Evolutionary conservation across 805 yeast species (phyloP).

Genomic region (Candida montana): DNA sequence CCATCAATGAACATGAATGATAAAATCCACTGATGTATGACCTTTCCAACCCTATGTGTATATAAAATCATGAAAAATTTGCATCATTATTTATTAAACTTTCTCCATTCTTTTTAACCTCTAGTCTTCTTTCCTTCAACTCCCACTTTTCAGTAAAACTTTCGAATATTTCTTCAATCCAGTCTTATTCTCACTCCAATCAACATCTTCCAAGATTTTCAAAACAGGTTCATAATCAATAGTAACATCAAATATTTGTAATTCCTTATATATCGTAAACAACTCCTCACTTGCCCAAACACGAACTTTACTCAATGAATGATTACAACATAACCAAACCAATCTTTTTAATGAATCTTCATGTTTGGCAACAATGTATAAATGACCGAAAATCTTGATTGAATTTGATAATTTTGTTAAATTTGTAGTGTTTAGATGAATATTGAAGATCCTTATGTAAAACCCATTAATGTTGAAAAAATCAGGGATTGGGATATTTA

Average conservation of each 20-base stretch:
- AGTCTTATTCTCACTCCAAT: constrained; percentile 12
- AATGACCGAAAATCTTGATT: constrained; percentile 38
- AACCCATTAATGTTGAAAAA: constrained; percentile 29
- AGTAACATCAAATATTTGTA: constrained; percentile 25
- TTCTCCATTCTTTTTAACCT: no score
- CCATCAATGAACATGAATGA: no score
- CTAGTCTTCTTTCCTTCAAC: no score
- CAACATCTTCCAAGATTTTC: constrained; percentile 10
- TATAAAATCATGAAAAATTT: no score
- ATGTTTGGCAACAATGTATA: constrained; percentile 23
- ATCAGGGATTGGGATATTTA: constrained; percentile 17
- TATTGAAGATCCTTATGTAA: constrained; percentile 46
- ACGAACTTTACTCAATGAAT: constrained; percentile 31
- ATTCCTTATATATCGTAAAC: constrained; percentile 32
- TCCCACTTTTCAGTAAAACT: background rate
- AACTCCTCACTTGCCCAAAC: constrained; percentile 37
- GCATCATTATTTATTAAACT: no score
- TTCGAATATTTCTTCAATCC: background rate
- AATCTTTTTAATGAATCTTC: constrained; percentile 18
- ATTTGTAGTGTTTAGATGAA: constrained; percentile 46
- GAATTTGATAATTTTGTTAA: constrained; percentile 33
- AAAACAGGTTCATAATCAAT: constrained; percentile 26
- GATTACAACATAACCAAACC: constrained; percentile 28
- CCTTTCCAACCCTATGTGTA: no score
- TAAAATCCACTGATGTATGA: no score